Evolutionary conservation across 2,329 filamentous ascomycete genomes (phyloP).

Genomic region (Ophiostoma piceae): DNA sequence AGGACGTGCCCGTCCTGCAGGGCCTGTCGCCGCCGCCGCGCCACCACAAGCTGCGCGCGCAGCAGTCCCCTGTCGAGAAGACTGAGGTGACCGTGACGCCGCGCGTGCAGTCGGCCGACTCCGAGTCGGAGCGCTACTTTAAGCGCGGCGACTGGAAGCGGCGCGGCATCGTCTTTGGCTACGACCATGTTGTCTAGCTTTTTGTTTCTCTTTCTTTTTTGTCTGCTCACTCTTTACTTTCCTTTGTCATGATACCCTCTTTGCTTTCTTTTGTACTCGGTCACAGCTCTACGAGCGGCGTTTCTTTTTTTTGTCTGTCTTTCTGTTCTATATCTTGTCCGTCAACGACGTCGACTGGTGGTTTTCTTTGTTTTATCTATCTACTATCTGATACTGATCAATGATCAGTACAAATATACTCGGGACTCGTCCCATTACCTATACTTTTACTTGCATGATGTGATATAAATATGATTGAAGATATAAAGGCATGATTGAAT

Average conservation of each 20-base stretch:
- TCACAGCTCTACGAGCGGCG: slow-evolving; percentile 8
- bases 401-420: not conserved
- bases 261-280: slow-evolving; percentile 4
- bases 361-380: not conserved
- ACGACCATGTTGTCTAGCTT: not conserved
- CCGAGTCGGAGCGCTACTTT: slow-evolving; percentile 31
- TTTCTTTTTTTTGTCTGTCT: not conserved
- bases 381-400: not conserved
- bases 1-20: slow-evolving; percentile 17
- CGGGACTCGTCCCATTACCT: not conserved
- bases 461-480: too few species aligned
- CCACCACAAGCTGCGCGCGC: slow-evolving; percentile 22
- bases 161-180: slow-evolving; percentile 35
- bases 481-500: too few species aligned
- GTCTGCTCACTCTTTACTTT: slow-evolving; percentile 12
- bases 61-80: slow-evolving; percentile 14
- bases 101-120: slow-evolving; percentile 17
- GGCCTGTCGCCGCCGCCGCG: slow-evolving; percentile 26
- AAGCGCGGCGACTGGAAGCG: slow-evolving; percentile 38
- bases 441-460: not conserved
- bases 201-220: not conserved
- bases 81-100: slow-evolving; percentile 17
- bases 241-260: slow-evolving; percentile 25
- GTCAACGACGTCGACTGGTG: not conserved
- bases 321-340: slow-evolving; percentile 9